These are phyloP conservation scores for Gossypium longicalyx DNA, from an alignment of 345 rosid genomes.

Conservation along the genomic window DNA sequence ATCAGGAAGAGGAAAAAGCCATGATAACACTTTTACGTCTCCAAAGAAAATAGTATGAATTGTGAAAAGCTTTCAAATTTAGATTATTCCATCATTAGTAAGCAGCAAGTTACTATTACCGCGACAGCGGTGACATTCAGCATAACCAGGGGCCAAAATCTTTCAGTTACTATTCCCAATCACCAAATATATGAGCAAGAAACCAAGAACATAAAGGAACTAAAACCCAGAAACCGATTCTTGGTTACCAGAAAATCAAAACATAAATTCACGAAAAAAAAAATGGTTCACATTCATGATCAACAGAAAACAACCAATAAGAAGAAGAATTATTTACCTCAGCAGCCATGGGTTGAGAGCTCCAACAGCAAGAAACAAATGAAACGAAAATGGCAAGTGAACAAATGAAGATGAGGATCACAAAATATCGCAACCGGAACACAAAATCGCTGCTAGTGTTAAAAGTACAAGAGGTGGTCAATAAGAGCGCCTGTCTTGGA, in stretches of 20 bases:
- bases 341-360: slow-evolving; percentile 25
- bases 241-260: not conserved
- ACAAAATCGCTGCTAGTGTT: not conserved
- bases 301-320: not conserved
- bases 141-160: not conserved
- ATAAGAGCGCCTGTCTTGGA: slow-evolving; percentile 7
- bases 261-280: not conserved
- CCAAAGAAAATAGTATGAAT: not conserved
- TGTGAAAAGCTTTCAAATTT: not conserved
- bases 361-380: not conserved
- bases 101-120: not conserved
- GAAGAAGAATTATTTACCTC: slow-evolving; percentile 22
- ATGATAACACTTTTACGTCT: not conserved
- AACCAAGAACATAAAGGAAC: not conserved
- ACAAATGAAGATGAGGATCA: not conserved
- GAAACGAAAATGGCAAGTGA: not conserved
- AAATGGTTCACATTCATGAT: not conserved
- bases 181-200: not conserved
- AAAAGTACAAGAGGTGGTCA: not conserved
- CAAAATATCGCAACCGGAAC: not conserved
- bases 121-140: not conserved
- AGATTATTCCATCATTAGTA: not conserved
- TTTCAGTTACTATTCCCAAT: not conserved
- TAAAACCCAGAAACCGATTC: slow-evolving; percentile 1
- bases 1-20: not conserved